Percentiles rank a stretch among this genome's conserved stretches.
These are phyloP conservation scores for Xylariaceae sp. DNA, from an alignment of 2,329 filamentous ascomycete genomes.

Conservation along the genomic window DNA sequence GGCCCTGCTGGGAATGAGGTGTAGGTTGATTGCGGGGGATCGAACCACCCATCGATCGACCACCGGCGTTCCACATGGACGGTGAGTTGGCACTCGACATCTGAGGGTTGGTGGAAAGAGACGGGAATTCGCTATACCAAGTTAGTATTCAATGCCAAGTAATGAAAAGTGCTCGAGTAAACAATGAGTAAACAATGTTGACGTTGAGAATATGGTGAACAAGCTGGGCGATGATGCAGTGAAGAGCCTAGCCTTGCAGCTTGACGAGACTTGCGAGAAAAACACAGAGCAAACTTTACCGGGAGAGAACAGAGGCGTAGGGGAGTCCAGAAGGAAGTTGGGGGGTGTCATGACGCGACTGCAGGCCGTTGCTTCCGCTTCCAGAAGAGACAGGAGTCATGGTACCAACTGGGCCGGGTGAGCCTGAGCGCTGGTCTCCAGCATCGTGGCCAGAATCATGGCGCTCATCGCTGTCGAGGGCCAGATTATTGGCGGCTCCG, in stretches of 20 bases:
- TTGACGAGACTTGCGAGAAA: too few relatives aligned
- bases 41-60: conserved; percentile 47
- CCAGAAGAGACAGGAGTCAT: not conserved
- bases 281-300: conserved; percentile 20
- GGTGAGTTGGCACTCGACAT: conserved; percentile 47
- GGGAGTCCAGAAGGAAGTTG: conserved; percentile 15
- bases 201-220: not conserved
- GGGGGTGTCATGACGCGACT: not conserved
- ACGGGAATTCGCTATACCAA: conserved; percentile 60
- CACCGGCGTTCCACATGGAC: conserved; percentile 53
- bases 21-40: conserved; percentile 52
- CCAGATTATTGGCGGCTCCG: too few relatives aligned
- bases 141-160: too few relatives aligned
- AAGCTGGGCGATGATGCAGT: not conserved
- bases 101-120: conserved; percentile 60
- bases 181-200: conserved; percentile 24
- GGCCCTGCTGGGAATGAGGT: conserved; percentile 50
- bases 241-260: conserved; percentile 1
- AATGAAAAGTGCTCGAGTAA: not conserved
- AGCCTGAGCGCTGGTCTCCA: too few relatives aligned
- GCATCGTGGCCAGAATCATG: too few relatives aligned
- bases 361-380: not conserved
- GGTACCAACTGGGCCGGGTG: not conserved
- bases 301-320: conserved; percentile 25
- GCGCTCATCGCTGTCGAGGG: too few relatives aligned